Percentiles rank a stretch among this genome's conserved stretches.
These are phyloP conservation scores for Cadophora malorum DNA, from an alignment of 2,329 filamentous ascomycete species.

Conservation along the genomic window DNA sequence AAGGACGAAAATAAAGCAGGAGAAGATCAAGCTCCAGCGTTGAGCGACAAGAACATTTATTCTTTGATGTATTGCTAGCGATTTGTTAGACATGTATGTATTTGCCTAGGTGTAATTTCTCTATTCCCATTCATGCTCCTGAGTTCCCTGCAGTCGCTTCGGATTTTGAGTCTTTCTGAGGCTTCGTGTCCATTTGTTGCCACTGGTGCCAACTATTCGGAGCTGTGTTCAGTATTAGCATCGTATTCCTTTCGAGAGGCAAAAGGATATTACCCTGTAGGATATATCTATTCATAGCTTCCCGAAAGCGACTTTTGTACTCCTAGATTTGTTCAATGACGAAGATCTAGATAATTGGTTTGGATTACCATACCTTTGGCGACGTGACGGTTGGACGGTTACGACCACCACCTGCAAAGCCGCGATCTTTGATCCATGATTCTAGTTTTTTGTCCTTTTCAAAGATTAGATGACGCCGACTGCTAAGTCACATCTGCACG, in stretches of 20 bases:
- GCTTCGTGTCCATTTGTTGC: slow-evolving; percentile 20
- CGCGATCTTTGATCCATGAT: slow-evolving; percentile 98
- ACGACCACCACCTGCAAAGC: slow-evolving; percentile 75
- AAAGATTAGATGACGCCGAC: slow-evolving; percentile 20
- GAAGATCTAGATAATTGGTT: background rate
- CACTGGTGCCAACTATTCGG: slow-evolving; percentile 27
- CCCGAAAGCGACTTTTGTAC: slow-evolving; percentile 93
- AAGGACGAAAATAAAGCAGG: background rate
- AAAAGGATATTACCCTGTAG: slow-evolving; percentile 39
- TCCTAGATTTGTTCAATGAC: slow-evolving; percentile 50
- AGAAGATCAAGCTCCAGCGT: background rate
- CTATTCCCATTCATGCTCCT: background rate
- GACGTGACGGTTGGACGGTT: slow-evolving; percentile 94
- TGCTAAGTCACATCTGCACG: background rate
- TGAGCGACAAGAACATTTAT: background rate
- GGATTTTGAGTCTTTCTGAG: slow-evolving; percentile 32
- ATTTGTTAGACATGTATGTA: background rate
- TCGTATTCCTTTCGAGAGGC: background rate
- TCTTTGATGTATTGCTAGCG: background rate
- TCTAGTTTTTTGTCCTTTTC: slow-evolving; percentile 90
- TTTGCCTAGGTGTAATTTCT: too few relatives aligned
- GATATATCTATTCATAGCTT: slow-evolving; percentile 91
- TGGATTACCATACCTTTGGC: slow-evolving; percentile 72
- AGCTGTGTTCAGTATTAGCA: slow-evolving; percentile 9
- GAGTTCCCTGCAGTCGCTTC: slow-evolving; percentile 2